A percentile compares a stretch with the other conserved stretches of the same genome.
phyloP scores from a whole-genome alignment of 768 basidiomycete genomes.

The Floccularia luteovirens region DNA sequence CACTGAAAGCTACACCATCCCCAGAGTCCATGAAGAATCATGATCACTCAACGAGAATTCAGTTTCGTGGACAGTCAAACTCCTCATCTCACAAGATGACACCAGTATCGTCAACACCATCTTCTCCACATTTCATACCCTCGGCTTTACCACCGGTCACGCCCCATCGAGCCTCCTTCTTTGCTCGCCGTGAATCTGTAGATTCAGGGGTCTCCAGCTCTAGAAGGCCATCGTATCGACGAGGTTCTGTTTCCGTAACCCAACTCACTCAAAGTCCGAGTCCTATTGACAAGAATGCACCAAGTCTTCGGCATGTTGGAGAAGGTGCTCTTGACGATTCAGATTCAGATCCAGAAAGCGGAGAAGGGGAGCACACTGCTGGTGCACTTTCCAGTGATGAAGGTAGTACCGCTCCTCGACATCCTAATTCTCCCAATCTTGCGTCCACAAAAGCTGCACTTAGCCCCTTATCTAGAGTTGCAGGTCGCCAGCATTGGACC shows the following conservation, averaged over 20 bases:
- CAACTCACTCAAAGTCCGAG: constrained; percentile 25
- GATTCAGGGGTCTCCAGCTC: constrained; percentile 23
- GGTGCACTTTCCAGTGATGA: constrained; percentile 23
- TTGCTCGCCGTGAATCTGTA: constrained; percentile 27
- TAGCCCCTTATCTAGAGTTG: constrained; percentile 60
- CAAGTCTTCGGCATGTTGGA: constrained; percentile 57
- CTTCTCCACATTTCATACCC: constrained; percentile 44
- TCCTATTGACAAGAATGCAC: constrained; percentile 26
- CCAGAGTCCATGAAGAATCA: constrained; percentile 18
- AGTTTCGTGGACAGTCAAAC: constrained; percentile 18
- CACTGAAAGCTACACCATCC: constrained; percentile 4
- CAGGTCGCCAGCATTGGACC: constrained; percentile 45
- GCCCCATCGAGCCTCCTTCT: constrained; percentile 28
- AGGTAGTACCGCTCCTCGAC: constrained; percentile 21
- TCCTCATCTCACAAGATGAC: constrained; percentile 42
- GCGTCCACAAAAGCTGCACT: constrained; percentile 33
- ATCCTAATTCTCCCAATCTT: constrained; percentile 26
- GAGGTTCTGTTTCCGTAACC: constrained; percentile 35
- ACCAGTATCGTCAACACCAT: constrained; percentile 48
- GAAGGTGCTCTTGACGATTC: constrained; percentile 77
- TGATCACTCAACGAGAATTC: too few species aligned
- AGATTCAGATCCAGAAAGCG: constrained; percentile 44
- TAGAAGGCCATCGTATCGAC: constrained; percentile 31
- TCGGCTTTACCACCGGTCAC: constrained; percentile 37
- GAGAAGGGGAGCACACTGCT: constrained; percentile 17